Evolutionary conservation across 129 eudicot species (phyloP).

Genomic region (sunflower (Helianthus annuus)): DNA sequence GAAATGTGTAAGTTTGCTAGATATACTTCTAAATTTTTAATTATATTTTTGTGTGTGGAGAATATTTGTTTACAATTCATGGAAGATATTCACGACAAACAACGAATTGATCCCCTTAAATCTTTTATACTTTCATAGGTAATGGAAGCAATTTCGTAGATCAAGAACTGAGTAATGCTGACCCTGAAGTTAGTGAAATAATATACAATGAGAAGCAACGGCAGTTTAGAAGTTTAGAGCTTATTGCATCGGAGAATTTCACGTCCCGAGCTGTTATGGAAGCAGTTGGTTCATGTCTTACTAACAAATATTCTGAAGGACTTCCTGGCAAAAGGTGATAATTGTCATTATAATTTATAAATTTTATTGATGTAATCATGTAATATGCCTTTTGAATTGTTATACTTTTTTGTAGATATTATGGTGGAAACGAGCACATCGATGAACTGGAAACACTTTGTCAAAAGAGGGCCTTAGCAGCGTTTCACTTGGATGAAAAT

Average conservation of each 20-base stretch:
- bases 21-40: no score
- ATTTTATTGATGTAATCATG: neutral
- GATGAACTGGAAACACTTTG: conserved; percentile 88
- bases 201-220: conserved; percentile 82
- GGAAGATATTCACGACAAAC: neutral
- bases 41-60: no score
- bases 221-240: conserved; percentile 81
- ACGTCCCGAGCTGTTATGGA: conserved; percentile 98
- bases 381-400: neutral
- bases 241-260: conserved; percentile 97
- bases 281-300: conserved; percentile 97
- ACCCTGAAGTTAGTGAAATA: conserved; percentile 75
- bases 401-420: conserved; percentile 55
- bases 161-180: conserved; percentile 59
- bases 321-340: conserved; percentile 92
- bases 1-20: no score
- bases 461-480: conserved; percentile 86
- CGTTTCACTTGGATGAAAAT: conserved; percentile 77
- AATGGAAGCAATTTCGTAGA: conserved; percentile 61
- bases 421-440: conserved; percentile 97
- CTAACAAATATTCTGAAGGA: conserved; percentile 97
- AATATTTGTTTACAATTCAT: no score
- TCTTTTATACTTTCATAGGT: conserved; percentile 35
- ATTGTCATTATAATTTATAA: neutral
- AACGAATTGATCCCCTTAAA: neutral